Evolutionary conservation across 2,329 filamentous ascomycete species (phyloP), one percentile per base, ranked within the genome.

Genomic region (Exophiala mesophila): DNA sequence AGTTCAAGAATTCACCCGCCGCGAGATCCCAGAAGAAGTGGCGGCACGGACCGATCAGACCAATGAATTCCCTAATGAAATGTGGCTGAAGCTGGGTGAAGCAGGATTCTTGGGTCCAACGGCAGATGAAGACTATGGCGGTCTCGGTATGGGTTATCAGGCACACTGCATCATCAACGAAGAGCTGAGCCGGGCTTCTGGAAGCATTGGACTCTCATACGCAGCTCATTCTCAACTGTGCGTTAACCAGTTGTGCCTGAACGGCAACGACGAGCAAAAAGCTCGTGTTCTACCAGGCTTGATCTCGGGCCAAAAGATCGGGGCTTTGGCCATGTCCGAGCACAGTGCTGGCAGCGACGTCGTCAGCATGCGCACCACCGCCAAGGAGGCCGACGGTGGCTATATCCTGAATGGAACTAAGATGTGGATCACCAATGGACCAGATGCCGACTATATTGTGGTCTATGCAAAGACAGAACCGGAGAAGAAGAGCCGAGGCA

Each of bases 391-490:
- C 8, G 85, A 92, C 57, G 89, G 88, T 24, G 90, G 90, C 19
- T 96, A 85, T 63, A 50, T 89, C 15, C 71, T 98, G 41, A 88
- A 89, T 59, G 90, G 89, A 21, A 86, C 83, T 47, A 96, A 98
- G 74, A 96, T 97, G 90, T 98, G 90, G 90, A 98, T 98, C 62
- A 98, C 90, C 49, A 98, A 98, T 66, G 80, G 90, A 3, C 90
- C 90, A 1, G 89, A 97, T 61, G 92, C 92, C n/a, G 78, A 95
- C 63, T 74, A 84, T 30, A 82, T 97, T 41, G 80, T 98, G 41
- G 88, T 98, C n/a, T 98, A 98, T 64, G 90, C 90, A 40, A 97
- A 97, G 73, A 96, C 90, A 1, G 76, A 82, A 44, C 89, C 89
- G 1, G 76, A 82, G 9, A 81, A 78, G 47, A 88, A 72, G 1